A percentile compares a stretch with the other conserved stretches of the same genome.
Conservation (phyloP, 2,329 filamentous ascomycete genomes). For the Thielaviopsis euricoi region DNA sequence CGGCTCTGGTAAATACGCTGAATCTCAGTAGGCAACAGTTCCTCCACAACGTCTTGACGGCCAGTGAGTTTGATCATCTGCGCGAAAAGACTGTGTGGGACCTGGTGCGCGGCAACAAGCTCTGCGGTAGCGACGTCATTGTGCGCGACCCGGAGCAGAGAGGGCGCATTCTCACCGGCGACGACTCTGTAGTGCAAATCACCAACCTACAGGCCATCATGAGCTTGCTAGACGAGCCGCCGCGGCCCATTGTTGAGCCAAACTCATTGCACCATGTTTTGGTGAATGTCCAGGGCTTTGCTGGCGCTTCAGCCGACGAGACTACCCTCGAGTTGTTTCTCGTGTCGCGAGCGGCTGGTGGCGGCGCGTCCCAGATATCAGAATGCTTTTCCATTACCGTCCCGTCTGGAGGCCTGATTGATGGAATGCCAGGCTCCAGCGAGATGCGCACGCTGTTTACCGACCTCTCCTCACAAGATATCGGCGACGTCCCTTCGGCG, state of each 20-base stretch:
- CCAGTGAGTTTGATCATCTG: conserved; percentile 61
- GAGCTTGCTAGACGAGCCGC: conserved; percentile 80
- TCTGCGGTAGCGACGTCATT: conserved; percentile 85
- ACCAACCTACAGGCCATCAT: conserved; percentile 88
- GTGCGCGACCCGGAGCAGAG: conserved; percentile 74
- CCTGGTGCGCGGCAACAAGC: conserved; percentile 81
- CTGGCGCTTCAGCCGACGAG: conserved; percentile 57
- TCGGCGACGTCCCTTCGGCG: conserved; percentile 42
- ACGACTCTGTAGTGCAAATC: conserved; percentile 84
- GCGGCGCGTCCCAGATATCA: conserved; percentile 50
- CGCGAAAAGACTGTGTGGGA: conserved; percentile 93
- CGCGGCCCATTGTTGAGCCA: conserved; percentile 48
- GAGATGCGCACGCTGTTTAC: conserved; percentile 76
- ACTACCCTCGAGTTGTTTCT: conserved; percentile 65
- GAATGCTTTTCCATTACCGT: conserved; percentile 72
- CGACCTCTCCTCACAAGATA: conserved; percentile 64
- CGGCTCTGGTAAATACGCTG: conserved; percentile 62
- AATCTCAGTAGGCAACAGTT: conserved; percentile 79
- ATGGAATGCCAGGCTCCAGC: conserved; percentile 44
- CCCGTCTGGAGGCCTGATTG: conserved; percentile 54
- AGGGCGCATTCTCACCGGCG: conserved; percentile 73
- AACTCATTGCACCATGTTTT: conserved; percentile 65
- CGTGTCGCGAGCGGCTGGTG: conserved; percentile 51
- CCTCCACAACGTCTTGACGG: conserved; percentile 82
- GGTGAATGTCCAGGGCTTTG: conserved; percentile 69